These are phyloP conservation scores for Closterium sp. DNA, from an alignment of 139 green algal genomes.

Conservation along the genomic window DNA sequence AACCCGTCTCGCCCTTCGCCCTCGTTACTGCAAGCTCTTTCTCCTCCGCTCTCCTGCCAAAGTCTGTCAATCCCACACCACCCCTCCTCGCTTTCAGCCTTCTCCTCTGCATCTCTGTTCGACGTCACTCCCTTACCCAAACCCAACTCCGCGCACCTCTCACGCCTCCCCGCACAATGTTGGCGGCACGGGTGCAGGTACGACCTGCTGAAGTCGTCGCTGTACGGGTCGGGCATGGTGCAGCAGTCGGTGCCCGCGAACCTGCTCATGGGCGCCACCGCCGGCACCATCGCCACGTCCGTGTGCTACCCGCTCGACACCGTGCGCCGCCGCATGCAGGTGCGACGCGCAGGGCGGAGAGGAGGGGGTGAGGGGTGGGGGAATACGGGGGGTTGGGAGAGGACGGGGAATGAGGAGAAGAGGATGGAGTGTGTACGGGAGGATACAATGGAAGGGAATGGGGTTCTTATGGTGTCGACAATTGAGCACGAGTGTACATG, in stretches of 20 bases:
- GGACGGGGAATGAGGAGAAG: background rate
- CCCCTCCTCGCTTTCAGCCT: background rate
- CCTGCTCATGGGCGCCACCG: conserved; percentile 69
- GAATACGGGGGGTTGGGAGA: too few species aligned
- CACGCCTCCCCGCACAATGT: background rate
- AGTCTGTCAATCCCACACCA: background rate
- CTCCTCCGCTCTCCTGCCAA: background rate
- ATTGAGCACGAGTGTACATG: background rate
- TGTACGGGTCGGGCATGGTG: background rate
- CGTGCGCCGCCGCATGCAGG: conserved; percentile 29
- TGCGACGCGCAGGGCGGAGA: background rate
- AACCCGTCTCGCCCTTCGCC: background rate
- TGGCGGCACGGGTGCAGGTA: background rate
- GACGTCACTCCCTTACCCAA: background rate
- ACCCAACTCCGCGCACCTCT: background rate
- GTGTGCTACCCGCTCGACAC: conserved; percentile 44
- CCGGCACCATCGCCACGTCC: conserved; percentile 21
- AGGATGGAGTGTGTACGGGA: background rate
- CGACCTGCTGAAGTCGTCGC: conserved; percentile 21
- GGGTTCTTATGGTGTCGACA: background rate
- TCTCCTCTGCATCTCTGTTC: background rate
- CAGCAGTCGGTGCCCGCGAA: conserved; percentile 53
- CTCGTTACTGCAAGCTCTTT: background rate
- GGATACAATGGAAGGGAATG: too few species aligned
- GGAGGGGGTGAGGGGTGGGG: background rate